Base-by-base conservation (phyloP, 805 yeast genomes). In the Ogataea nakhonphanomensis region DNA sequence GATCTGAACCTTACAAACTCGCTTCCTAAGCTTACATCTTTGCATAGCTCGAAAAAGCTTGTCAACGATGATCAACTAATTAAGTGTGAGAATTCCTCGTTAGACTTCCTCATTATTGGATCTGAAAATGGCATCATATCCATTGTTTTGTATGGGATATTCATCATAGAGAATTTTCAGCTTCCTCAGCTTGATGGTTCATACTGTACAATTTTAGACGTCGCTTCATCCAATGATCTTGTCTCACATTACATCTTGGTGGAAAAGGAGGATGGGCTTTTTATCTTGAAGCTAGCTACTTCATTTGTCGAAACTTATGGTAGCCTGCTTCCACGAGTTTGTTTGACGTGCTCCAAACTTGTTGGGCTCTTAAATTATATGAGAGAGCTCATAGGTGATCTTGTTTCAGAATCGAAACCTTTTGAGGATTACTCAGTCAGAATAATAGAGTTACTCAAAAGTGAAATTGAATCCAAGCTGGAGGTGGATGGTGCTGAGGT, bases 391-490 rank as follows among this genome's bases (percentile, higher is more conserved):
- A 42, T 66, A 6, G 53, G 49, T 0, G 54, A 48, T 14, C 38
- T 66, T 4, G 49, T 54, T 1, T 48, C 51, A 3, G 68, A 66
- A 7, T 55, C 60, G 20, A 66, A 57, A 41, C 59, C 65, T 1
- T 70, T 64, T 33, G 44, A 62, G 1, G 75, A 69, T 22, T 67
- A 66, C 43, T 61, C 63, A 5, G 47, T 49, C 9, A 61, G 64
- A 42, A 59, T 66, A 15, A 46, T 69, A 14, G 59, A 54, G 6
- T 50, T 70, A 11, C 48, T 75, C 22, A 53, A 58, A 23, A 66
- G 63, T 20, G 74, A 69, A 37, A 53, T 57, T 2, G 49, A 53
- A 25, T 55, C 55, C 27, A 46, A 46, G 20, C 38, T 44, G 11
- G 35, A 39, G 8, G 35, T 40, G 2, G 17, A 33, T 9, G 38